Base-by-base conservation (phyloP, 352 stramenopile species). In the Globisporangium okanoganense region DNA sequence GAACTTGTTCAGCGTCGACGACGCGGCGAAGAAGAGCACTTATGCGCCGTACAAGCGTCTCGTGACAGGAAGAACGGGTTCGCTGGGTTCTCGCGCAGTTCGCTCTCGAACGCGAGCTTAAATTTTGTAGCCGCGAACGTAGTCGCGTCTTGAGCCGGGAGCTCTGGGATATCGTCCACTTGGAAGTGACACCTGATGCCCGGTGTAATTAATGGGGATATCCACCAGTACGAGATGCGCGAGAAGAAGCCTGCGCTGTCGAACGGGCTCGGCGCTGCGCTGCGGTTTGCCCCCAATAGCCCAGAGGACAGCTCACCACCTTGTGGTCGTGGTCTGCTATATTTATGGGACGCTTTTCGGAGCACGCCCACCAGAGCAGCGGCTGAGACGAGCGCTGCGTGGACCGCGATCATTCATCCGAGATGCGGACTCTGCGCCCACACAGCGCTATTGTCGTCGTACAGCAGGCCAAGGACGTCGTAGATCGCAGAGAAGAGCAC, bases 1-100 rank as follows among this genome's bases (percentile, higher is more conserved):
- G 0, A 70, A 47, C 71, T 91, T 95, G 70, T 95, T 95, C 24
- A 56, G 31, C 2, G 73, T 78, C 22, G 85, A 92, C 85, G 83
- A 95, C 9, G 78, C 54, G 0, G 64, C 82, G 44, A 95, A 93
- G 0, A 67, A 31, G 0, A 73, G 33, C 10, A 93, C 67, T 38
- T 95, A 77, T 3, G 59, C 48, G 6, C 78, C 82, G 44, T 93
- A 92, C n/a, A 95, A 58, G 7, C 29, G 64, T 0, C 70, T 57
- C 0, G 70, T 56, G 10, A 92, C 35, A 95, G 36, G 33, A 93
- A 87, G 0, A 79, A 87, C 13, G 75, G 64, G 2, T 59, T 33
- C 1, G 31, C 3, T 0, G n/a, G 8, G 18, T 41, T 27, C 40
- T 43, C 36, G 0, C 33, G 58, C 5, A 79, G 63, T 38, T 90